Evolutionary conservation across 2,329 filamentous ascomycete species (phyloP).

Genomic region (Ophiocordyceps sinensis): DNA sequence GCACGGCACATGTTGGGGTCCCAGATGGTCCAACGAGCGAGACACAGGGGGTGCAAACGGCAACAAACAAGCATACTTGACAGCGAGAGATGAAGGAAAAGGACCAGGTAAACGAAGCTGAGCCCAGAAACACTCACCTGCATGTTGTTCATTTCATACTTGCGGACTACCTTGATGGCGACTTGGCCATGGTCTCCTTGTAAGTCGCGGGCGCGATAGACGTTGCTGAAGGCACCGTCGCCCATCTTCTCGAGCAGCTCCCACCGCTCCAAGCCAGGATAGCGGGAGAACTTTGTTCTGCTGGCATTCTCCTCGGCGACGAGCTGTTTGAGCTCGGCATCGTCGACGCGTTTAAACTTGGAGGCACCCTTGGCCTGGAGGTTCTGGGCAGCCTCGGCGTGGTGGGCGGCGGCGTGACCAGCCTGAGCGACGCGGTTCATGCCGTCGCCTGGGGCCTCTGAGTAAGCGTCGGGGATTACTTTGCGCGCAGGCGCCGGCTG

Average conservation of each 20-base stretch:
- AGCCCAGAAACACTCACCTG: slow-evolving; percentile 60
- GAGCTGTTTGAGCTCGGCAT: slow-evolving; percentile 66
- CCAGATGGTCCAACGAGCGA: too few relatives aligned
- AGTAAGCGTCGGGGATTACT: slow-evolving; percentile 46
- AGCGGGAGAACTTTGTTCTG: slow-evolving; percentile 67
- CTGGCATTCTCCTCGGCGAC: slow-evolving; percentile 84
- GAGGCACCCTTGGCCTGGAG: slow-evolving; percentile 13
- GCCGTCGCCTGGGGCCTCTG: slow-evolving; percentile 41
- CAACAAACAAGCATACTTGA: background rate
- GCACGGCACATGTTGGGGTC: too few relatives aligned
- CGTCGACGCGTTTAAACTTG: slow-evolving; percentile 28
- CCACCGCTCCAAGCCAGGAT: slow-evolving; percentile 45
- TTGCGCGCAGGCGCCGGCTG: slow-evolving; percentile 20
- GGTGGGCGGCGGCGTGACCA: slow-evolving; percentile 48
- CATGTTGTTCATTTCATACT: slow-evolving; percentile 97
- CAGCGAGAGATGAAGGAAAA: slow-evolving; percentile 4
- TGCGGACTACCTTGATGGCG: slow-evolving; percentile 96
- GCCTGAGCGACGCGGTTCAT: slow-evolving; percentile 57
- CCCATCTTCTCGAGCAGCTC: slow-evolving; percentile 92
- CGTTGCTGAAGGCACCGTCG: slow-evolving; percentile 96
- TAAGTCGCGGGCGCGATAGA: slow-evolving; percentile 74
- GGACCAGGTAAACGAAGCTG: background rate
- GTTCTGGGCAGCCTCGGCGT: slow-evolving; percentile 47
- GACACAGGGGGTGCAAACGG: background rate
- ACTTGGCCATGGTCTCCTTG: slow-evolving; percentile 62